phyloP scores from a whole-genome alignment of 371 early-diverging fungal genomes.

The Dinochytrium kinnereticum region DNA sequence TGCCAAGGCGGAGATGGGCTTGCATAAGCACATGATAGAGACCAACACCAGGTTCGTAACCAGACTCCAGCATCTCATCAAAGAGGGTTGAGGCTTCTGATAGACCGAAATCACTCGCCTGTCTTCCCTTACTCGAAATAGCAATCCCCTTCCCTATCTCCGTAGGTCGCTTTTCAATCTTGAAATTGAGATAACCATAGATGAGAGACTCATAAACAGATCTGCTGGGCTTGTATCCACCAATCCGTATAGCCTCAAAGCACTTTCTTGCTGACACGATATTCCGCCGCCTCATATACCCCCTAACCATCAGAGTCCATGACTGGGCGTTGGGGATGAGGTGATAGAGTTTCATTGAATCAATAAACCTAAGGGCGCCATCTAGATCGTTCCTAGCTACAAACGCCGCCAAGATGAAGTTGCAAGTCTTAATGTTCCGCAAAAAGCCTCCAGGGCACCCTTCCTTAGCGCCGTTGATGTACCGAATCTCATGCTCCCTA shows the following conservation, averaged over 20 bases:
- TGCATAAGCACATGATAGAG: slow-evolving; percentile 23
- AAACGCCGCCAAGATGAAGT: background rate
- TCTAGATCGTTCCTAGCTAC: slow-evolving; percentile 2
- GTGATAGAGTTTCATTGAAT: slow-evolving; percentile 1
- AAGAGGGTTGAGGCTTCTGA: slow-evolving; percentile 7
- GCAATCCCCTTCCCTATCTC: background rate
- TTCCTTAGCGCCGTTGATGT: background rate
- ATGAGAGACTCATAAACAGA: slow-evolving; percentile 24
- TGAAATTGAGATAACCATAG: slow-evolving; percentile 23
- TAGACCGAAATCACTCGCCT: background rate
- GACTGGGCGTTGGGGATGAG: slow-evolving; percentile 9
- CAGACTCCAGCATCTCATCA: slow-evolving; percentile 11
- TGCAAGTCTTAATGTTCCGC: background rate
- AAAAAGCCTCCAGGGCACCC: background rate
- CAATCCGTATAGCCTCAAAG: slow-evolving; percentile 19
- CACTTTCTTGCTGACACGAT: slow-evolving; percentile 16
- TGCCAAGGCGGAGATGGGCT: slow-evolving; percentile 21
- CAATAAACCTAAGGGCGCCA: background rate
- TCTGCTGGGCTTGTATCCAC: slow-evolving; percentile 18
- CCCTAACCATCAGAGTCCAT: slow-evolving; percentile 24
- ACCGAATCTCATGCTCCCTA: background rate
- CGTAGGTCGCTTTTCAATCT: background rate
- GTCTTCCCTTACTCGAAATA: background rate
- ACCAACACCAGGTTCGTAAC: slow-evolving; percentile 7
- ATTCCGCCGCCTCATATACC: slow-evolving; percentile 18